phyloP scores from a whole-genome alignment of 2,329 filamentous ascomycete genomes.

The Zalaria sp. region DNA sequence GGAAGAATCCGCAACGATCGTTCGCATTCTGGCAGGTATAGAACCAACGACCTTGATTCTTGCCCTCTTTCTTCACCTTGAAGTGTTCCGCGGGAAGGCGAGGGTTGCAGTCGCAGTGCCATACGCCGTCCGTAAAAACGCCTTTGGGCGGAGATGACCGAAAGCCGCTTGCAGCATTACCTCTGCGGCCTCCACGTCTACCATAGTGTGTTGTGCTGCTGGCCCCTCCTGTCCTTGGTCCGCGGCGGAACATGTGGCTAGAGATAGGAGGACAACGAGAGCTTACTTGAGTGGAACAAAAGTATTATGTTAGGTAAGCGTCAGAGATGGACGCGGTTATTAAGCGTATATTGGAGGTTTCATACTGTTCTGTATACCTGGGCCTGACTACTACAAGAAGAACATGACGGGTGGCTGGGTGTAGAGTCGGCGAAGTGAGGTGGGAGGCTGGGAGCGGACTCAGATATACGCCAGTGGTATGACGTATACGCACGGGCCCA shows the following conservation, averaged over 20 bases:
- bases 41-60: conserved; percentile 38
- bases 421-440: no score
- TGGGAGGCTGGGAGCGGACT: no score
- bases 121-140: conserved; percentile 22
- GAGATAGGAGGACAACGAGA: no score
- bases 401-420: no score
- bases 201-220: not conserved
- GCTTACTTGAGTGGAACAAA: no score
- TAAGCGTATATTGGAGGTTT: no score
- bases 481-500: no score
- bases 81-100: conserved; percentile 39
- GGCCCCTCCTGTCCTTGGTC: not conserved
- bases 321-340: no score
- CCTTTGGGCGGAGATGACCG: conserved; percentile 7
- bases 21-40: conserved; percentile 41
- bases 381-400: no score
- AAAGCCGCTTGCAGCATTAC: not conserved
- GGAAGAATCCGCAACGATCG: conserved; percentile 41
- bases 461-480: no score
- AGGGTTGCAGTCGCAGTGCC: conserved; percentile 43
- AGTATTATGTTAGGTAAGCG: no score
- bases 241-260: not conserved
- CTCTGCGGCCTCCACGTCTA: not conserved
- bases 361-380: no score
- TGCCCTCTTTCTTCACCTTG: conserved; percentile 41